These are phyloP conservation scores for Colletotrichum scovillei DNA, from an alignment of 2,329 filamentous ascomycete species.

Conservation along the genomic window DNA sequence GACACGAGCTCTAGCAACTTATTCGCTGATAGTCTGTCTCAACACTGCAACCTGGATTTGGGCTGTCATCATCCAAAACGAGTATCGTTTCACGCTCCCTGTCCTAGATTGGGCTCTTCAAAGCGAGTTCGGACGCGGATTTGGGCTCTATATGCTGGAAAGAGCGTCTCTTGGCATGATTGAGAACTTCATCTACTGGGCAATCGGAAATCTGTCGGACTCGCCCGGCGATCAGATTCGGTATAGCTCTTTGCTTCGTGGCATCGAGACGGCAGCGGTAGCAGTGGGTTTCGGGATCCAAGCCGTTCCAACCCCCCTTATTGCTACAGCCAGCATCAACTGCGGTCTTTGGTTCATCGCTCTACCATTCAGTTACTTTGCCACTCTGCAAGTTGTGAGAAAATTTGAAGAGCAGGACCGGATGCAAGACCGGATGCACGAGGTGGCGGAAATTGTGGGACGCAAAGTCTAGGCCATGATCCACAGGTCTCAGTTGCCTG, in stretches of 20 bases:
- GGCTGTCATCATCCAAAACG: slow-evolving; percentile 58
- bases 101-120: slow-evolving; percentile 56
- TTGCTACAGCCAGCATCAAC: slow-evolving; percentile 56
- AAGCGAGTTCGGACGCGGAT: slow-evolving; percentile 52
- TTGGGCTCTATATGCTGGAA: slow-evolving; percentile 55
- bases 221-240: slow-evolving; percentile 56
- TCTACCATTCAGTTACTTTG: slow-evolving; percentile 56
- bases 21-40: slow-evolving; percentile 51
- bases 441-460: not conserved
- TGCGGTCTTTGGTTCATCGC: slow-evolving; percentile 52
- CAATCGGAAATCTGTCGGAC: slow-evolving; percentile 56
- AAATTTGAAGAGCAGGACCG: slow-evolving; percentile 52
- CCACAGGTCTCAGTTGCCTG: not conserved
- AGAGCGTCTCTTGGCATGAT: slow-evolving; percentile 51
- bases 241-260: slow-evolving; percentile 55
- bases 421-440: not conserved
- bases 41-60: slow-evolving; percentile 60
- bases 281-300: slow-evolving; percentile 57
- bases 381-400: slow-evolving; percentile 52
- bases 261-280: slow-evolving; percentile 54
- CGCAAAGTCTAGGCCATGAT: not conserved
- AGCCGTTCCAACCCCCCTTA: slow-evolving; percentile 54
- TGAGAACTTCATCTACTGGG: slow-evolving; percentile 60
- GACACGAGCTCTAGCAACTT: slow-evolving; percentile 52
- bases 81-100: slow-evolving; percentile 54